Conservation (phyloP, 225 moss, liverwort and hornwort genomes). For the Bryum argenteum region DNA sequence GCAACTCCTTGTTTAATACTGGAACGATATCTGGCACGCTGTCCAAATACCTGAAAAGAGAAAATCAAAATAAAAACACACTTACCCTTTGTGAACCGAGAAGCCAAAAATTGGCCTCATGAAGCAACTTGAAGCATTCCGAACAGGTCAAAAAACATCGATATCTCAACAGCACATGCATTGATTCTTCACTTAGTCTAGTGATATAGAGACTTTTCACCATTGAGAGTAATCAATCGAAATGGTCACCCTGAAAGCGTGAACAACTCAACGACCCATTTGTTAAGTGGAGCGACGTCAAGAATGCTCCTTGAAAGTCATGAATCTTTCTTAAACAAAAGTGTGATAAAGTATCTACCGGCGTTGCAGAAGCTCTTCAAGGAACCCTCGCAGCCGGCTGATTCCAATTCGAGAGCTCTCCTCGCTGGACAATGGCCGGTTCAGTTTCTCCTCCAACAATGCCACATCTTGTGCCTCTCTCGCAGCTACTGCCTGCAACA, state of each 20-base stretch:
- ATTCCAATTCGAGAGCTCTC: constrained; percentile 84
- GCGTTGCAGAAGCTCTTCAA: constrained; percentile 84
- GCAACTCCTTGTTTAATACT: constrained; percentile 74
- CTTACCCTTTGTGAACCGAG: not conserved
- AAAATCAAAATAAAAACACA: not conserved
- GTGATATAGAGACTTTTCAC: no score
- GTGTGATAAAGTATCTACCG: constrained; percentile 43
- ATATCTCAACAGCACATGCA: no score
- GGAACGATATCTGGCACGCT: constrained; percentile 89
- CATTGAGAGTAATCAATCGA: no score
- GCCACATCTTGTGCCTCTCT: constrained; percentile 83
- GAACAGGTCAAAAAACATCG: no score
- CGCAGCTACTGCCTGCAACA: constrained; percentile 70
- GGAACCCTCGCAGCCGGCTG: constrained; percentile 82
- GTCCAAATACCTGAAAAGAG: constrained; percentile 71
- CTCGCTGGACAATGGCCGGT: constrained; percentile 55
- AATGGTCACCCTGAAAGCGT: no score
- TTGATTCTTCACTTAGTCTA: no score
- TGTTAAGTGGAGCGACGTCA: no score
- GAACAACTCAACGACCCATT: no score
- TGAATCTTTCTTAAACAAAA: no score
- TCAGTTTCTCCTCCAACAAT: constrained; percentile 85
- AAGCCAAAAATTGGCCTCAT: not conserved
- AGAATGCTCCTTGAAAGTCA: no score
- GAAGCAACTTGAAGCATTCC: not conserved